Conservation (phyloP, 306 rosid genomes). For the Carpinus viminea region DNA sequence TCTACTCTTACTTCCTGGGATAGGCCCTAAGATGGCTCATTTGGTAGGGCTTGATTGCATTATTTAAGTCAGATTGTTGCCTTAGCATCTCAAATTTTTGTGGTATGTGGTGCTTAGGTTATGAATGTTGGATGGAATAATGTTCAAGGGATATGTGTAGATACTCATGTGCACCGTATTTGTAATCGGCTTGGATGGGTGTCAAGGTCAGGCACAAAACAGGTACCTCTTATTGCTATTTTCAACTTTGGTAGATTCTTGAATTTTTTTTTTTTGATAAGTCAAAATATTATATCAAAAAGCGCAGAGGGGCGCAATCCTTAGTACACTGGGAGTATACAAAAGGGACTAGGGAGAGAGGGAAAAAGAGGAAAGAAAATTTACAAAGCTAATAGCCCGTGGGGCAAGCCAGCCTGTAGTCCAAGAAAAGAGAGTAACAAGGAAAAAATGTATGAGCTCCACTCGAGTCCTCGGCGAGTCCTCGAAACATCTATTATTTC, state of each 20-base stretch:
- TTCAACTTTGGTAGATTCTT: conserved; percentile 8
- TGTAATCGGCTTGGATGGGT: conserved; percentile 97
- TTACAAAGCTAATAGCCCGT: too few relatives aligned
- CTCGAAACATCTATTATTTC: too few relatives aligned
- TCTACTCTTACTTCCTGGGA: conserved; percentile 87
- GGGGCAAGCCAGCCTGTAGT: too few relatives aligned
- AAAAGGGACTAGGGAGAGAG: too few relatives aligned
- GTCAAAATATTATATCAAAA: too few relatives aligned
- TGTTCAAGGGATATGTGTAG: conserved; percentile 95
- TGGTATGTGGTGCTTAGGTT: conserved; percentile 51
- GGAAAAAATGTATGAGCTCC: too few relatives aligned
- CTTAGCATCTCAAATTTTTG: conserved; percentile 22
- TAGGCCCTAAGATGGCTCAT: conserved; percentile 98
- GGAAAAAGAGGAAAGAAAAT: too few relatives aligned
- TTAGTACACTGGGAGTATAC: too few relatives aligned
- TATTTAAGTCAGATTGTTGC: conserved; percentile 20
- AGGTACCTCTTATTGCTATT: conserved; percentile 45
- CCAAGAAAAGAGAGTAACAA: too few relatives aligned
- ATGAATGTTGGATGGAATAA: conserved; percentile 93
- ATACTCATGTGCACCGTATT: conserved; percentile 92
- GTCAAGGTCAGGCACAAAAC: conserved; percentile 63
- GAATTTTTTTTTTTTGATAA: too few relatives aligned
- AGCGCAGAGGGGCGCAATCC: too few relatives aligned
- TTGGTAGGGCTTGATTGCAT: conserved; percentile 50
- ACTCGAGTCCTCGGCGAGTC: too few relatives aligned